Evolutionary conservation across 1,284 basidiomycete genomes (phyloP), one percentile per base, ranked within the genome.

Genomic region (Singerocomus inundabilis): DNA sequence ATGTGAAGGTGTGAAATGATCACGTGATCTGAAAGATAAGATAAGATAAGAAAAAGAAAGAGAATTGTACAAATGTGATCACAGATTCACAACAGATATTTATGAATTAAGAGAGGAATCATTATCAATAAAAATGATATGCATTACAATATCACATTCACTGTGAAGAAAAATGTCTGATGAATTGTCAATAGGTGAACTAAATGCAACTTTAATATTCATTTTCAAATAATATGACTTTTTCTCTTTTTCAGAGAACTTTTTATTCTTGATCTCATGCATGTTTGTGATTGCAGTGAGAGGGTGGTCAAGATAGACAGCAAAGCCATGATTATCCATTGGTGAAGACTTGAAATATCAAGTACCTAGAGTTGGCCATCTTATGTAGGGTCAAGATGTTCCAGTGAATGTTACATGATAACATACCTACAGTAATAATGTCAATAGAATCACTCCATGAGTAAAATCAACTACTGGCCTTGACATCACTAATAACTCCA

Each of bases 41-140:
- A n/a, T n/a, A n/a, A n/a, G n/a, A n/a, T n/a, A n/a, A n/a, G n/a
- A n/a, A n/a, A n/a, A n/a, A n/a, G n/a, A n/a, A n/a, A n/a, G n/a
- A n/a, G n/a, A n/a, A n/a, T n/a, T n/a, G n/a, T n/a, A n/a, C n/a
- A n/a, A n/a, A n/a, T n/a, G n/a, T n/a, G n/a, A n/a, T n/a, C n/a
- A n/a, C n/a, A n/a, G n/a, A n/a, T n/a, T n/a, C n/a, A n/a, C n/a
- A n/a, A n/a, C n/a, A n/a, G 85, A 72, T 0, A 84, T 85, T 71
- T 79, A 78, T 6, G 76, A 76, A 32, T 77, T 82, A 31, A 82
- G 69, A 0, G 70, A 67, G 0, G 79, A 77, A 53, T 85, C 80
- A 52, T 85, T 83, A 8, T 75, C 67, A 1, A 79, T 61, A 1
- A 73, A 76, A 46, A 84, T 75, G 46, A 84, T 68, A 63, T 77